Evolutionary conservation across 1,284 basidiomycete genomes (phyloP), one percentile per base, ranked within the genome.

Genomic region (Apiotrichum sp.): DNA sequence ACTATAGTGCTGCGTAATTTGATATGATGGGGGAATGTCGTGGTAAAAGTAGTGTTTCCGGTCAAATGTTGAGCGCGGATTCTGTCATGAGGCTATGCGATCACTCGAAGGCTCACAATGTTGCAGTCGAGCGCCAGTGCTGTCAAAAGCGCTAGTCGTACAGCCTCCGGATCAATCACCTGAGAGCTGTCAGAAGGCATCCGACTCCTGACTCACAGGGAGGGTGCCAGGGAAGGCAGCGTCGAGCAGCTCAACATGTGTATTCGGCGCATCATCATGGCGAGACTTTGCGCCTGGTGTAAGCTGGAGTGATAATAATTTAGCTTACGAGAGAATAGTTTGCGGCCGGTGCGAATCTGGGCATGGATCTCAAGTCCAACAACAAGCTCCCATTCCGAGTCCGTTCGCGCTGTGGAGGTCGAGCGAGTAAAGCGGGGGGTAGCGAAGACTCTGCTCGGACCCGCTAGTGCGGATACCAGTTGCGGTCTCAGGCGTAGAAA

Each of bases 21-120:
- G 96, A 75, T 93, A 98, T 0, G 93, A 95, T 3, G 87, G 80
- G 0, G 96, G 92, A 35, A 97, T 82, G 75, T 98, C 95, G 1
- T 90, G 84, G 71, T 99, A 98, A 75, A 98, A 98, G 73, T 98
- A 99, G 73, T 98, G 95, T 72, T 99, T 99, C 64, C 95, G 81
- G 75, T 99, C 95, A 64, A 97, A 97, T 1, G 87, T 81, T 0
- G 89, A 93, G n/a, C 81, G 80, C 0, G 65, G 65, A 65, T 89
- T 87, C 75, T 77, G 57, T 1, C 13, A 38, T 59, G 32, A 62
- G 56, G 42, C 46, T 3, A 4, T 33, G 31, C 3, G 16, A 6
- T 29, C 22, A 29, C n/a, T 4, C 13, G 4, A 8, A 9, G 55
- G 36, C 73, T 63, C 40, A 76, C 76, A 8, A 98, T 80, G 0